Base-by-base conservation (phyloP, 73 alveolate species). In the Durusdinium trenchii region DNA sequence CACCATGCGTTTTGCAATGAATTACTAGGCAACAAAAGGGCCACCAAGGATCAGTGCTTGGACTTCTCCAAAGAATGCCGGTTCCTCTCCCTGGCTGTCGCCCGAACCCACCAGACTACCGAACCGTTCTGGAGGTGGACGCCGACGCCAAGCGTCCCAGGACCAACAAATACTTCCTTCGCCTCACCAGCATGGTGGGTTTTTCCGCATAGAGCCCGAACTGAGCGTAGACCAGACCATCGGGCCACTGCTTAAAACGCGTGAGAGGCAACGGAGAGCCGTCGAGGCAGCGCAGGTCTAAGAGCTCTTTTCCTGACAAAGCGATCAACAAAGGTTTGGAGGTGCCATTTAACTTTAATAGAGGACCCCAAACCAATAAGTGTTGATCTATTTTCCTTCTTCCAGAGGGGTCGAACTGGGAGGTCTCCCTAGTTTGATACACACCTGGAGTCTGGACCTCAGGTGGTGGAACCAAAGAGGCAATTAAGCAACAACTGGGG, bases 231-330 rank as follows among this genome's bases (percentile, higher is more conserved):
- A 81, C 82, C 50, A 3, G 16, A 36, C 23, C 86, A 46, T 81
- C 71, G 0, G 71, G 71, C 91, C 91, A 81, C 35, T 7, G 3
- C 71, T 81, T 81, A 48, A 67, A 67, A 23, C 35, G 48, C 48
- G 23, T n/a, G 36, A 81, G 16, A 23, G 91, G 69, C 64, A 47
- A 6, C 3, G n/a, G 47, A 3, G 2, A 9, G 61, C 10, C 35
- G 67, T 30, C 0, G 51, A 6, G 4, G 36, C 9, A n/a, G n/a
- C 32, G 45, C 46, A 81, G 71, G 38, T 81, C 71, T 10, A 48
- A 48, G 35, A 81, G 91, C 35, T 81, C 71, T 48, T 81, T 81
- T 32, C 91, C 91, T 35, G 26, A 81, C 46, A 81, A 64, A n/a
- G n/a, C n/a, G n/a, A n/a, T n/a, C n/a, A n/a, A n/a, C n/a, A n/a